Evolutionary conservation across 2,329 filamentous ascomycete genomes (phyloP).

Genomic region (Berkeleyomyces rouxiae): DNA sequence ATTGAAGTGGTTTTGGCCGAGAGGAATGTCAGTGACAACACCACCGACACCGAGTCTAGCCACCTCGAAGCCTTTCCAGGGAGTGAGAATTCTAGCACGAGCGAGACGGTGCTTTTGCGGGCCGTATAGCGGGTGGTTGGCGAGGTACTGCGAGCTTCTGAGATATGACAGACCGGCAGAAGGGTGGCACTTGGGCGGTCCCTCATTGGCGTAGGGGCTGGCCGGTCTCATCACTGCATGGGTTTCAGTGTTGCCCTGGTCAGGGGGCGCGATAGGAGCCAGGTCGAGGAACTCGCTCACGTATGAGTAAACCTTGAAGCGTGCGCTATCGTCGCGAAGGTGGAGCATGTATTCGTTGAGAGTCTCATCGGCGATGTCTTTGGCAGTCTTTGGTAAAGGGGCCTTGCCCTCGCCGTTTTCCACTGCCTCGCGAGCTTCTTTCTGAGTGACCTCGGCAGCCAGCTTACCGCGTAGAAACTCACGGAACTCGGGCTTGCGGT

Average conservation of each 20-base stretch:
- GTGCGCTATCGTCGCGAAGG: slow-evolving; percentile 31
- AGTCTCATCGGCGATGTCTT: slow-evolving; percentile 32
- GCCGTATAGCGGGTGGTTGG: slow-evolving; percentile 45
- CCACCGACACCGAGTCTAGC: slow-evolving; percentile 38
- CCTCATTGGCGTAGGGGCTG: slow-evolving; percentile 33
- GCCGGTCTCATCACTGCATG: slow-evolving; percentile 12
- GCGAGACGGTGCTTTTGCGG: slow-evolving; percentile 37
- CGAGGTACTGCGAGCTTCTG: slow-evolving; percentile 35
- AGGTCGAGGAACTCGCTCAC: slow-evolving; percentile 47
- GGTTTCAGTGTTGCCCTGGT: slow-evolving; percentile 16
- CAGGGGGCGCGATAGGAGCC: slow-evolving; percentile 29
- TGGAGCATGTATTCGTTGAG: slow-evolving; percentile 35
- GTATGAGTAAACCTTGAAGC: slow-evolving; percentile 32
- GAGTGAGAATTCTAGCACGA: slow-evolving; percentile 34
- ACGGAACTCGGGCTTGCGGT: slow-evolving; percentile 37
- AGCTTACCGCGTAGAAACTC: slow-evolving; percentile 33
- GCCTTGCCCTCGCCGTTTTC: slow-evolving; percentile 23
- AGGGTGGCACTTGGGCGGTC: slow-evolving; percentile 44
- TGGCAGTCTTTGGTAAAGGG: slow-evolving; percentile 18
- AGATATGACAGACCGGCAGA: slow-evolving; percentile 47
- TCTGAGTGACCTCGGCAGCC: slow-evolving; percentile 28
- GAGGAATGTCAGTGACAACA: slow-evolving; percentile 30
- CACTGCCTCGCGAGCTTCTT: slow-evolving; percentile 23
- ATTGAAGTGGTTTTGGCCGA: slow-evolving; percentile 29
- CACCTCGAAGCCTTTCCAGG: slow-evolving; percentile 21